phyloP scores from a whole-genome alignment of 768 basidiomycete species.

The Mycena haematopus region DNA sequence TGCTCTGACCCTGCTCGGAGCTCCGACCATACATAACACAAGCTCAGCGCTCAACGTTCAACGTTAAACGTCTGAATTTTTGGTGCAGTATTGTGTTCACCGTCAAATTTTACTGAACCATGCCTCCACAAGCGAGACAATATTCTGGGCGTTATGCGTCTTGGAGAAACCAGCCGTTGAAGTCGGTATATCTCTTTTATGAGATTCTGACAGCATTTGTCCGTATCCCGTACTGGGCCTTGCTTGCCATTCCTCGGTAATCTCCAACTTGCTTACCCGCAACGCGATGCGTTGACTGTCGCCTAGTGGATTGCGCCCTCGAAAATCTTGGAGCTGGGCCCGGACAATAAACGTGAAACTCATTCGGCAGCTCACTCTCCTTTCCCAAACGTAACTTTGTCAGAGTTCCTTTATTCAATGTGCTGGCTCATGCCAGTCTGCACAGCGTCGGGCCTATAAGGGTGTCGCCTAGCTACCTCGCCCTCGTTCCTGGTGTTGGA shows the following conservation, averaged over 20 bases:
- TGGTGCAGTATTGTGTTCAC: too few species aligned
- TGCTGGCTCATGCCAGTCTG: constrained; percentile 2
- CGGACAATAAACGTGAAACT: constrained; percentile 46
- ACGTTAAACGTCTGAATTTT: too few species aligned
- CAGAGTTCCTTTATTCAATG: not conserved
- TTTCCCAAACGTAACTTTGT: constrained; percentile 2
- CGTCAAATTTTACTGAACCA: not conserved
- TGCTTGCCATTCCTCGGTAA: constrained; percentile 47
- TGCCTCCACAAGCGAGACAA: not conserved
- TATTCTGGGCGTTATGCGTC: constrained; percentile 4
- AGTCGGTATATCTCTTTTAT: constrained; percentile 53
- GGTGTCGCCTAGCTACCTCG: constrained; percentile 44
- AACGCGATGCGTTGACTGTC: not conserved
- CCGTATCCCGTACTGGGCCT: constrained; percentile 55
- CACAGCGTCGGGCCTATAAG: constrained; percentile 44
- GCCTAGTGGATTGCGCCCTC: constrained; percentile 49
- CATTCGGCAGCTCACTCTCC: constrained; percentile 35
- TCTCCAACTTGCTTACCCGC: too few species aligned
- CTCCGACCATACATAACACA: too few species aligned
- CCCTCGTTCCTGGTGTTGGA: constrained; percentile 47
- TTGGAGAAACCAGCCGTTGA: constrained; percentile 52
- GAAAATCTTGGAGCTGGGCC: constrained; percentile 51
- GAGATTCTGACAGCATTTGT: constrained; percentile 48
- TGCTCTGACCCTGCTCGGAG: too few species aligned
- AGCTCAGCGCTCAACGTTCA: too few species aligned